phyloP scores from a whole-genome alignment of 2,329 filamentous ascomycete species.

The Xylariomycetidae sp. region DNA sequence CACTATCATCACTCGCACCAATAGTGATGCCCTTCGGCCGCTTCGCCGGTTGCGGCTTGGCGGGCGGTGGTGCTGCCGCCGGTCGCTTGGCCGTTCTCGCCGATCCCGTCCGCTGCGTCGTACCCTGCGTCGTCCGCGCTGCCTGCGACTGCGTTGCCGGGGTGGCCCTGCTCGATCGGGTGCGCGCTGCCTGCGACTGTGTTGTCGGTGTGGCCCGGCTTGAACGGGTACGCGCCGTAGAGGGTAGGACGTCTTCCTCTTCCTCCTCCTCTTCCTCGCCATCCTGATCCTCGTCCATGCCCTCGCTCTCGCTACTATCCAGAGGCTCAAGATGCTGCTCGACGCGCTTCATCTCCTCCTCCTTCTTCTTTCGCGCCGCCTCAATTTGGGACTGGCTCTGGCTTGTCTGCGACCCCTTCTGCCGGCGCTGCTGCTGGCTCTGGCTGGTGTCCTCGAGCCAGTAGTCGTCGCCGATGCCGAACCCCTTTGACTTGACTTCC shows the following conservation, averaged over 20 bases:
- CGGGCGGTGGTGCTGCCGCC: conserved; percentile 26
- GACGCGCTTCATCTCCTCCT: conserved; percentile 2
- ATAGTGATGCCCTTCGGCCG: conserved; percentile 22
- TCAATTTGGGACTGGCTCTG: conserved; percentile 15
- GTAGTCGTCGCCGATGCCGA: conserved; percentile 70
- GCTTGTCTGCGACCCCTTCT: conserved; percentile 17
- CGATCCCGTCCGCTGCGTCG: conserved; percentile 3
- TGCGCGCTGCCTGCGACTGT: conserved; percentile 11
- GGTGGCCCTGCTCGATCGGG: no score
- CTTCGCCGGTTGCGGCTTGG: conserved; percentile 31
- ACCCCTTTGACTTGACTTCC: conserved; percentile 64
- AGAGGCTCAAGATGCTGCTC: conserved; percentile 10
- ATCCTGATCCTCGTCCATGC: conserved; percentile 10
- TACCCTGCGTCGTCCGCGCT: conserved; percentile 16
- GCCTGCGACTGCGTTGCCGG: conserved; percentile 10
- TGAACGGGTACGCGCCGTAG: conserved; percentile 18
- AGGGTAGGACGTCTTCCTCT: conserved; percentile 16
- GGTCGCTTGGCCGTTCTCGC: conserved; percentile 24
- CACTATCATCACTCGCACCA: conserved; percentile 31
- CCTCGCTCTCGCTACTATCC: conserved; percentile 20
- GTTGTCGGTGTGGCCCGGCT: conserved; percentile 20
- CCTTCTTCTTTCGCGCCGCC: conserved; percentile 1
- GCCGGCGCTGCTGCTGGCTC: conserved; percentile 17
- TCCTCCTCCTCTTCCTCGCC: conserved; percentile 17
- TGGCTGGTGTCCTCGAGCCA: conserved; percentile 53